Evolutionary conservation across 805 yeast genomes (phyloP), one percentile per base, ranked within the genome.

Genomic region (Myxozyma neotropica): DNA sequence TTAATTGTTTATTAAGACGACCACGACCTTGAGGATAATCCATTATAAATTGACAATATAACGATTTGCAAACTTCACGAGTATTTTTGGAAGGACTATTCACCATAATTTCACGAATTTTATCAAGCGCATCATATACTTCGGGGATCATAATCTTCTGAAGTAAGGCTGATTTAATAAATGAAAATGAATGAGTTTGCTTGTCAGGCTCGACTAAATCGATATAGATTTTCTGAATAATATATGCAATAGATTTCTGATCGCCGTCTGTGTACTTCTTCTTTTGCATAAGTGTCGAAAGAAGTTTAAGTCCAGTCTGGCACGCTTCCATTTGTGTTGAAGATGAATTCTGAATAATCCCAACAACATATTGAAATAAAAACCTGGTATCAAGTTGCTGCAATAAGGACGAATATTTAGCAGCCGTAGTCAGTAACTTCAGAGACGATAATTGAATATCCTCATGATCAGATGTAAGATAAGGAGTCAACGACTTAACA

Each of bases 1-100:
- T 84, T 74, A 93, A 86, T 65, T 89, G 95, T 67, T 86, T 88
- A 64, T 88, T 94, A 49, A 94, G 72, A 64, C 89, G 82, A 3
- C 93, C 91, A 67, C 85, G 81, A 33, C 98, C 91, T 75, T 93
- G 97, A 68, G 96, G 98, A 70, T 89, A 94, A 68, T 91, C 96
- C 87, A 90, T 87, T 69, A 94, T 75, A 68, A 94, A 94, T 68
- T 86, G 91, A 72, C 84, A 87, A 71, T 84, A 94, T 1, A 88
- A 84, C 64, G 89, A 82, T 73, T 98, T 81, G 7, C 97, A 84
- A 73, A 88, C 85, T 67, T 87, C 92, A 59, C 98, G 80, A 54
- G 90, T 88, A 69, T 86, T 90, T 52, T 82, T 82, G 2, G 93
- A 80, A 59, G 90, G 96, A 73, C 88, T 89, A 0, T 96, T 92